Conservation (phyloP, 2,329 filamentous ascomycete species). For the Calycina herbarum region DNA sequence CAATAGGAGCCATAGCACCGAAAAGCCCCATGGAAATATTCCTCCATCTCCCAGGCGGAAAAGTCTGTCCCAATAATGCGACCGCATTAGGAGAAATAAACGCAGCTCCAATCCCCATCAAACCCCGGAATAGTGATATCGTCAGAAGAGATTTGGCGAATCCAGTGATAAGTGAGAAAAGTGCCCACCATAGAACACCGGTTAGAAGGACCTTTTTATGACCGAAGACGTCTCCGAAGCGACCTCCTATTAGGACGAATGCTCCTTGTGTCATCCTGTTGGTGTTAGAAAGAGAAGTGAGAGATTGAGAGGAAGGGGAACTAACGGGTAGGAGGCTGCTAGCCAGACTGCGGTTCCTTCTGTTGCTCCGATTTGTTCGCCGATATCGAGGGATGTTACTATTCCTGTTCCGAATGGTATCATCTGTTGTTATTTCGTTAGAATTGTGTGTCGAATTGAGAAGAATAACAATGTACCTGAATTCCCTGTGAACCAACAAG, state of each 20-base stretch:
- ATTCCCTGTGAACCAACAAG: too few relatives aligned
- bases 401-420: neutral
- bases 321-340: neutral
- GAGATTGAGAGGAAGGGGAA: neutral
- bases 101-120: slow-evolving; percentile 51
- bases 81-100: slow-evolving; percentile 53
- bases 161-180: slow-evolving; percentile 37
- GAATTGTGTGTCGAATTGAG: too few relatives aligned
- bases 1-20: slow-evolving; percentile 47
- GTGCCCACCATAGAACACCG: slow-evolving; percentile 44
- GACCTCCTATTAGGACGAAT: slow-evolving; percentile 51
- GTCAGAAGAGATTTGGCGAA: slow-evolving; percentile 44
- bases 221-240: slow-evolving; percentile 51
- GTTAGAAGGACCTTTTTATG: slow-evolving; percentile 47
- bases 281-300: neutral
- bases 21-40: slow-evolving; percentile 48
- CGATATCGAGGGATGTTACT: neutral
- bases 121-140: slow-evolving; percentile 46
- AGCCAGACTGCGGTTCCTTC: neutral
- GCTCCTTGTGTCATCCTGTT: slow-evolving; percentile 49
- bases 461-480: too few relatives aligned
- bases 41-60: slow-evolving; percentile 46
- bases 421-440: too few relatives aligned
- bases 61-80: slow-evolving; percentile 47
- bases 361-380: neutral